phyloP scores from a whole-genome alignment of 306 rosid genomes.

The Amphicarpaea edgeworthii region DNA sequence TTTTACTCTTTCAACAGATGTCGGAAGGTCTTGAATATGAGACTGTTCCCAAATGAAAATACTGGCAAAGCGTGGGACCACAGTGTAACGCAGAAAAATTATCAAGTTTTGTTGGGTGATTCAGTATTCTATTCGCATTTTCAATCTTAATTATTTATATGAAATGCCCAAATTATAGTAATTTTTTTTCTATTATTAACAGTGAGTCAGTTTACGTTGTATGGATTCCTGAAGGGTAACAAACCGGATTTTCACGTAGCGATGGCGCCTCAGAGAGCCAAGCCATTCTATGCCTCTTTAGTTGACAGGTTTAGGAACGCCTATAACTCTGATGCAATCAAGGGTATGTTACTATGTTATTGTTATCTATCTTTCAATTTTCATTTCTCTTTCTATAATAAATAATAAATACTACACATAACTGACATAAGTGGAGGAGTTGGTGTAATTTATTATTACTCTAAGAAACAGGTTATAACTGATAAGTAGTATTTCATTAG shows the following conservation, averaged over 20 bases:
- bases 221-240: slow-evolving; percentile 87
- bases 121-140: not conserved
- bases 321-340: slow-evolving; percentile 69
- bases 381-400: not conserved
- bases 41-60: slow-evolving; percentile 76
- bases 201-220: slow-evolving; percentile 96
- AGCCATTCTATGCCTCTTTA: slow-evolving; percentile 79
- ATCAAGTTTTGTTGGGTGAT: slow-evolving; percentile 78
- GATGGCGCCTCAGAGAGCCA: slow-evolving; percentile 84
- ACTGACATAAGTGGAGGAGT: too few relatives aligned
- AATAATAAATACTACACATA: too few relatives aligned
- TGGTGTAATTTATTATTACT: too few relatives aligned
- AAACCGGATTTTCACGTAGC: slow-evolving; percentile 97
- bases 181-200: slow-evolving; percentile 35
- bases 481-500: too few relatives aligned
- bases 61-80: slow-evolving; percentile 90
- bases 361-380: slow-evolving; percentile 4
- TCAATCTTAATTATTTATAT: not conserved
- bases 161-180: not conserved
- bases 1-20: slow-evolving; percentile 58
- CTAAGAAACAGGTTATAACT: too few relatives aligned
- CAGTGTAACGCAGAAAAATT: slow-evolving; percentile 79
- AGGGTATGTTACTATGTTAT: slow-evolving; percentile 69
- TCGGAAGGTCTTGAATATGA: slow-evolving; percentile 92
- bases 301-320: slow-evolving; percentile 74